Base-by-base conservation (phyloP, 2,329 filamentous ascomycete genomes). In the Exophiala sp. region DNA sequence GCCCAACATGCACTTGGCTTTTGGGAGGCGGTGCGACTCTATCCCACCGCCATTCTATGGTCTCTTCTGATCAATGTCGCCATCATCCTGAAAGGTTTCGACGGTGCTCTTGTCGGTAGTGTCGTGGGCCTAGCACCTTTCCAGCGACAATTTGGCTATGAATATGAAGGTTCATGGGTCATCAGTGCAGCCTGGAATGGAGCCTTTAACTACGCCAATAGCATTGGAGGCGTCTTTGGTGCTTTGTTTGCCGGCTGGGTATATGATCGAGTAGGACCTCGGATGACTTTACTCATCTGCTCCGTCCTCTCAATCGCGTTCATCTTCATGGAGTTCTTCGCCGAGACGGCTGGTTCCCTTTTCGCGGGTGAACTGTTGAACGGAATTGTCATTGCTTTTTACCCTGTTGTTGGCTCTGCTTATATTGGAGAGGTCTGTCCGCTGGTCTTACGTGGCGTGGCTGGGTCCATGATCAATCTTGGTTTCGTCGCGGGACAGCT, bases 41-140 rank as follows among this genome's bases (percentile, higher is more conserved):
- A 77, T 52, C 73, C 72, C 0, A 71, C 71, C 39, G 74, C 75
- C 2, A 68, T 72, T 5, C 68, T 53, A 33, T 67, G 65, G 65
- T 60, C 65, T n/a, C 18, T 61, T 16, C 63, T 67, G 44, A 65
- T 67, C 50, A 66, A 61, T 32, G 34, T 66, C 14, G 62, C 62
- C 3, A 62, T 66, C 3, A 63, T 67, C 45, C 66, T 67, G 65
- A 35, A 34, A 59, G 55, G 46, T n/a, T 87, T 85, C 61, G 83
- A 86, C 64, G 79, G 81, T 0, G 82, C 86, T 65, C 75, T 87
- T 9, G 74, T 86, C 20, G 81, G 81, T 16, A 83, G 82, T 55
- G 73, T 86, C 50, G 85, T 81, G 61, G 77, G 79, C 2, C 78
- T 77, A 48, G 78, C 80, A 0, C 75, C 77, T 20, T 84, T 84